Base-by-base conservation (phyloP, 768 basidiomycete genomes). In the Rhizopogon vesiculosus region DNA sequence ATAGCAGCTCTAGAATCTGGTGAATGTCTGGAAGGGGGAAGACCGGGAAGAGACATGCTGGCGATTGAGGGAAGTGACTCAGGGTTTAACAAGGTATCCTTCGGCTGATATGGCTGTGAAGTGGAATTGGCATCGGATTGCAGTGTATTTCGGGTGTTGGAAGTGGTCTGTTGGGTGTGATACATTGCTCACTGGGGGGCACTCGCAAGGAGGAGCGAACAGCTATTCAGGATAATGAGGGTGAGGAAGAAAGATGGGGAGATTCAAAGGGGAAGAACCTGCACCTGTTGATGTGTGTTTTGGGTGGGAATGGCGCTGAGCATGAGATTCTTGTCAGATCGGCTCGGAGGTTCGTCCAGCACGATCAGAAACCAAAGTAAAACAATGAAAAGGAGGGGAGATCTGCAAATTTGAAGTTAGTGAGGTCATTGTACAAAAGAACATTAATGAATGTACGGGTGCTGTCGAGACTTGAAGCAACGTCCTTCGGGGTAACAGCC, bases 11-110 rank as follows among this genome's bases (percentile, higher is more conserved):
- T 51, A 55, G 48, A 49, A 10, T 53, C 53, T 7, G 52, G 42
- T 28, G 51, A 33, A 12, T 53, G 42, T 8, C 58, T 43, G 42
- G 59, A 49, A 19, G 51, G 33, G 10, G 51, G 41, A n/a, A 48
- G 25, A 38, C 38, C 51, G 16, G 60, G 56, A 49, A 66, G 51
- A 35, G 66, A 63, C 66, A 68, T 67, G 49, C 56, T 58, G 42
- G 28, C 16, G 29, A 61, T 61, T 28, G 56, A 45, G 28, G 56
- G 55, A 16, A 58, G 61, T 54, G 35, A 40, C 25, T 57, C 54
- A 1, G 59, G 53, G 22, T 29, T 45, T 29, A 19, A 41, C 5
- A 16, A 31, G 3, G 29, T 8, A 15, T 51, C 48, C 25, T 49
- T 48, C 7, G 45, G 13, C 5, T 48, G 55, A 51, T 48, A 53